Base-by-base conservation (phyloP, 208 protist genomes). In the Wallacemonas collosoma region DNA sequence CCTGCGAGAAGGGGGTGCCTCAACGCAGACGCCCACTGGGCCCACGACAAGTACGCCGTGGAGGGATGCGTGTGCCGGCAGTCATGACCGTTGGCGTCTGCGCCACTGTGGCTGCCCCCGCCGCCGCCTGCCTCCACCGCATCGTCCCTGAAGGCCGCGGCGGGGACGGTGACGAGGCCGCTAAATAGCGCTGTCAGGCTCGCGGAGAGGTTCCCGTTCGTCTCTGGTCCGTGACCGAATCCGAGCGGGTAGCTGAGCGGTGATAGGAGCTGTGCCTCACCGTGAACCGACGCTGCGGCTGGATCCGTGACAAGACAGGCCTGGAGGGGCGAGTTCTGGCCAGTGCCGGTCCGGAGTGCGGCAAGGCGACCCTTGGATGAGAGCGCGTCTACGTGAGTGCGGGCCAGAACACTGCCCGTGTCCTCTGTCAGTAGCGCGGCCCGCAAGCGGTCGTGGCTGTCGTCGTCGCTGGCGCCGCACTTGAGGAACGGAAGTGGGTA, bases 1-100 rank as follows among this genome's bases (percentile, higher is more conserved):
- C 77, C 62, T 2, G 71, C 61, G 39, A 72, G 72, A 41, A 73
- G 65, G 5, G 72, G 71, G 51, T 76, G 72, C 41, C 62, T 55
- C 62, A 60, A 55, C 26, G 51, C 5, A 6, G 39, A 51, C n/a
- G 36, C 41, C 41, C 65, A 65, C 60, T 65, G 60, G 4, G 60
- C 43, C 60, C 60, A 65, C 43, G 60, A 45, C 40, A 65, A 17
- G 43, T 41, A 65, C 60, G 11, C 60, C 60, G 60, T 65, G 11
- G 60, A 65, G 4, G 60, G 60, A n/a, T 38, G 7, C 41, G 14
- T 41, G 15, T 14, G 41, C 12, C 60, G 60, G 7, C 43, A 41
- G 4, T 44, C 43, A 6, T 12, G n/a, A 8, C 36, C 38, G 57
- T 44, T 44, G 1, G 36, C 57, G 57, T 38, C 57, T 11, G 55